A percentile compares a stretch with the other conserved stretches of the same genome.
phyloP scores from a whole-genome alignment of 148 eudicot genomes.

The Rhododendron ovatum region DNA sequence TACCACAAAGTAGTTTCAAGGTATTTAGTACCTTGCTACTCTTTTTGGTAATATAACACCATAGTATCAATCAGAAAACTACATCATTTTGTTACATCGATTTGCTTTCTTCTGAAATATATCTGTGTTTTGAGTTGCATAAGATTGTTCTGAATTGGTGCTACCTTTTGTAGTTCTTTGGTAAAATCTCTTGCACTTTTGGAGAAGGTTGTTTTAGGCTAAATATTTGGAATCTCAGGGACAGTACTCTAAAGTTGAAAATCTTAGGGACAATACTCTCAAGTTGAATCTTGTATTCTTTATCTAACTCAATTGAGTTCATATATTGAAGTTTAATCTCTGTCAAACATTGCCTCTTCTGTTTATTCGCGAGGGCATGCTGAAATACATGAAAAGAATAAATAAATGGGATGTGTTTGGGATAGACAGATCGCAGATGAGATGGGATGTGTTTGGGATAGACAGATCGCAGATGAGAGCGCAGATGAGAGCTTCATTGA shows the following conservation, averaged over 20 bases:
- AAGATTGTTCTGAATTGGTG: background rate
- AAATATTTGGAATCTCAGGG: background rate
- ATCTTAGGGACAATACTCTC: background rate
- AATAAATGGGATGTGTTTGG: background rate
- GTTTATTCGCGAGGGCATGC: background rate
- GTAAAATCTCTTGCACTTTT: background rate
- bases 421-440: no score
- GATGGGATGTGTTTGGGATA: background rate
- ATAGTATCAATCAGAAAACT: background rate
- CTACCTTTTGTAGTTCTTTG: background rate
- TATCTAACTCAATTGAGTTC: background rate
- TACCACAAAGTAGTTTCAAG: slow-evolving; percentile 70
- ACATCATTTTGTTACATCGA: background rate
- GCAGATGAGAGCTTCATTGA: no score
- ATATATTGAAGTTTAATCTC: background rate
- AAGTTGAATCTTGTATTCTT: background rate
- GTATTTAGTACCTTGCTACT: slow-evolving; percentile 24
- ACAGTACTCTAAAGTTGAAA: background rate
- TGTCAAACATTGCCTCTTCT: background rate
- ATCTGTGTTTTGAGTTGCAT: background rate
- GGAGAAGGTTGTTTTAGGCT: background rate
- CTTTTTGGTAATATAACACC: background rate
- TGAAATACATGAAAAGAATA: background rate
- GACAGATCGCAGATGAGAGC: no score
- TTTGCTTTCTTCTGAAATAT: background rate